phyloP scores from a whole-genome alignment of 1,139 yeast genomes.

The Debaryomyces subglobosus region DNA sequence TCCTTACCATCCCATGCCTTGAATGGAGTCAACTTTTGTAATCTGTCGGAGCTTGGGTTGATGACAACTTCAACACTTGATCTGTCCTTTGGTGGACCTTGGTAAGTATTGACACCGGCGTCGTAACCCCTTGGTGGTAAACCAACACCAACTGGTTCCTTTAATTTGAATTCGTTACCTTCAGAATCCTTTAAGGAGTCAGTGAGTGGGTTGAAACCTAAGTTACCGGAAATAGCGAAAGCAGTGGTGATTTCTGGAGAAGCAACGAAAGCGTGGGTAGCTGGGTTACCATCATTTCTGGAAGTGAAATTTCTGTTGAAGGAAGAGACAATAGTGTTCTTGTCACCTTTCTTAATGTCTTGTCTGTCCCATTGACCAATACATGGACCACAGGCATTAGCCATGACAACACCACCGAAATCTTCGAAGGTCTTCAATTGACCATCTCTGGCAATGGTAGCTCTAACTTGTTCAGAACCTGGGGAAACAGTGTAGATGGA shows the following conservation, averaged over 20 bases:
- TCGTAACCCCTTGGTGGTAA: slow-evolving; percentile 93
- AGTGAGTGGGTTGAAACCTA: slow-evolving; percentile 97
- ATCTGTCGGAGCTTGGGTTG: slow-evolving; percentile 75
- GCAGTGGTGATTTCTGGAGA: slow-evolving; percentile 98
- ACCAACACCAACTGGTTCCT: slow-evolving; percentile 90
- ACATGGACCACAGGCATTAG: slow-evolving; percentile 99
- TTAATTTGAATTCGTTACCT: slow-evolving; percentile 93
- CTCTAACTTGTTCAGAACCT: slow-evolving; percentile 99
- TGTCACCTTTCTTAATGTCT: slow-evolving; percentile 96
- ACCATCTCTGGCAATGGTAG: slow-evolving; percentile 97
- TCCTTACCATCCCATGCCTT: slow-evolving; percentile 94
- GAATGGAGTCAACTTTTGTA: slow-evolving; percentile 54
- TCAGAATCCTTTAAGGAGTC: slow-evolving; percentile 92
- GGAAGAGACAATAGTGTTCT: slow-evolving; percentile 97
- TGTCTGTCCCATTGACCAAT: slow-evolving; percentile 99
- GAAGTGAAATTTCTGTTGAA: slow-evolving; percentile 99
- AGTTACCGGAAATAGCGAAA: slow-evolving; percentile 95
- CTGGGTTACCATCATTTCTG: slow-evolving; percentile 99
- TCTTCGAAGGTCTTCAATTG: slow-evolving; percentile 87
- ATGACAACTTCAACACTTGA: slow-evolving; percentile 71
- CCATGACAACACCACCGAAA: slow-evolving; percentile 93
- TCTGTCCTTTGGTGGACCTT: slow-evolving; percentile 95
- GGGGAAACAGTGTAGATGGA: slow-evolving; percentile 93
- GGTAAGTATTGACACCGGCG: slow-evolving; percentile 94
- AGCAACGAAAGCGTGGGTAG: slow-evolving; percentile 96